Conservation (phyloP, 257 asterid species). For the Nicotiana otophora region DNA sequence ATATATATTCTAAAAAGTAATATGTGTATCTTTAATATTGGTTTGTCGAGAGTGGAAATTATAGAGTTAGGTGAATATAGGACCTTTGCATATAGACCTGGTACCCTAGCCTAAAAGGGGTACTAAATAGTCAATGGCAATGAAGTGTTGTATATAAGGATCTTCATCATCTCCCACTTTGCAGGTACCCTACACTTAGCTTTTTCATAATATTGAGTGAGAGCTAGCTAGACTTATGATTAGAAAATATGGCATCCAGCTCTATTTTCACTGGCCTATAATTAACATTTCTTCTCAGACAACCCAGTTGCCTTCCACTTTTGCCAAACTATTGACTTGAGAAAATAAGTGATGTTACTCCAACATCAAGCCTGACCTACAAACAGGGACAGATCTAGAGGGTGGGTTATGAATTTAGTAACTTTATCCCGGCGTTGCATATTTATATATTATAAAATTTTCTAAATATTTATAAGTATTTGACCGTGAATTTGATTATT, state of each 20-base stretch:
- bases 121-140: neutral
- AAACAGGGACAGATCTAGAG: too few species aligned
- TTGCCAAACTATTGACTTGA: conserved; percentile 8
- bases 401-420: too few species aligned
- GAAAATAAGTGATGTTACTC: conserved; percentile 12
- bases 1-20: too few species aligned
- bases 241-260: conserved; percentile 57
- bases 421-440: too few species aligned
- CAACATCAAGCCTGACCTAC: conserved; percentile 14
- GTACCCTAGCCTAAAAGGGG: neutral
- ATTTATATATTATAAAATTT: too few species aligned
- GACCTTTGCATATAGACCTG: conserved; percentile 1
- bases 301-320: conserved; percentile 12
- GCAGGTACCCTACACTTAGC: conserved; percentile 15
- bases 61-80: neutral
- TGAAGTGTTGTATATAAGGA: neutral
- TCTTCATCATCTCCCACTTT: conserved; percentile 13
- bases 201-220: conserved; percentile 12
- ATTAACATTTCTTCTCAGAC: conserved; percentile 7
- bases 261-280: conserved; percentile 40
- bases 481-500: too few species aligned
- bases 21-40: neutral
- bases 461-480: too few species aligned
- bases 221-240: conserved; percentile 25
- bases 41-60: neutral